Base-by-base conservation (phyloP, 202 grass and related monocot species). In the Setaria italica region DNA sequence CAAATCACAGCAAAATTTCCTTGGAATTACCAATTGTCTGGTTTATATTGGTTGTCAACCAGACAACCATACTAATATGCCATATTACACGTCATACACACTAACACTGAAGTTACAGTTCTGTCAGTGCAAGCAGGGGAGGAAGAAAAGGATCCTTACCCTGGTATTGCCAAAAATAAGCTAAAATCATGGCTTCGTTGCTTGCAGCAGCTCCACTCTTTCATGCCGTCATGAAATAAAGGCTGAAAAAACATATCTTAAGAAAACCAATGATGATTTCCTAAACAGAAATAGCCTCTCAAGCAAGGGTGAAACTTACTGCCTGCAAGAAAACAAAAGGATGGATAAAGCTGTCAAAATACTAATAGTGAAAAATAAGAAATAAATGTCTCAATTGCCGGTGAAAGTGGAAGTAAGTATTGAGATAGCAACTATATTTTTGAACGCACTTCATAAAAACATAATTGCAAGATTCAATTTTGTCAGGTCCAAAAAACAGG, bases 181-280 rank as follows among this genome's bases (percentile, higher is more conserved):
- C 92, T 99, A 86, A 99, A 99, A 90, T 99, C 97, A 63, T 99
- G 97, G 80, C 97, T 99, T 99, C 79, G 88, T 91, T 96, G 88
- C 86, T 95, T 98, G 88, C 95, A 98, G 69, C 93, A 98, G 79
- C 88, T 99, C 97, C 97, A 99, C 79, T 99, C 90, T 90, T 99
- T 99, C 93, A 92, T 99, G 71, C 93, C 97, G 5, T 99, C 93
- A 85, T 96, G 97, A 92, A 99, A 99, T 41, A 92, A 67, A 74
- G 97, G 93, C 97, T 99, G 88, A 77, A 85, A 90, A 85, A 80
- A 85, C 50, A 75, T 83, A 34, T 70, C 46, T 88, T 88, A 94
- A 92, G 46, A 85, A 79, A 85, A 69, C 4, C 60, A 4, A 62
- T 51, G 34, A 70, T 70, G 21, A 55, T 74, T 56, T 67, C 3